Percentiles rank a stretch among this genome's conserved stretches.
Conservation (phyloP, 768 basidiomycete genomes). For the Boletus pseudo-olivaceus region DNA sequence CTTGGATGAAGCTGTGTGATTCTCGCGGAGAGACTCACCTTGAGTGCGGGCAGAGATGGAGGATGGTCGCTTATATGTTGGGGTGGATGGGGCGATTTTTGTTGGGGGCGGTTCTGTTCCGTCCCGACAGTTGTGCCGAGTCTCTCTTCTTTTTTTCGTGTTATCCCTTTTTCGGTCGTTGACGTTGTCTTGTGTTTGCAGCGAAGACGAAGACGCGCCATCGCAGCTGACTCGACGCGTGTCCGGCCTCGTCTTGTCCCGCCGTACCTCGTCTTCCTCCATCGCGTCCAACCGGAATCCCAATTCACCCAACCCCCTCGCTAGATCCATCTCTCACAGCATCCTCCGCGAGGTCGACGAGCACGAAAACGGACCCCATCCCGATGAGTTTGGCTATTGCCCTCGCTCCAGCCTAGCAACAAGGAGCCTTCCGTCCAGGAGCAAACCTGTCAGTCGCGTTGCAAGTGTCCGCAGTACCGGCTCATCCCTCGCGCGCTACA, state of each 20-base stretch:
- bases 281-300: slow-evolving; percentile 24
- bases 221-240: slow-evolving; percentile 62
- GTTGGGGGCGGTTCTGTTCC: background rate
- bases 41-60: too few relatives aligned
- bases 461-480: slow-evolving; percentile 18
- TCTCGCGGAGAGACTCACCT: too few relatives aligned
- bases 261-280: slow-evolving; percentile 45
- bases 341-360: slow-evolving; percentile 32
- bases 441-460: slow-evolving; percentile 19
- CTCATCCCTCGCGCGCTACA: slow-evolving; percentile 25
- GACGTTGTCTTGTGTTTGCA: slow-evolving; percentile 22
- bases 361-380: background rate
- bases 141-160: slow-evolving; percentile 5
- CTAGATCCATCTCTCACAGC: slow-evolving; percentile 28
- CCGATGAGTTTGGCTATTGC: slow-evolving; percentile 27
- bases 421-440: slow-evolving; percentile 24
- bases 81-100: background rate
- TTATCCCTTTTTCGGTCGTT: slow-evolving; percentile 1
- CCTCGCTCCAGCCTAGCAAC: slow-evolving; percentile 10
- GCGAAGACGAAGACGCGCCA: slow-evolving; percentile 73
- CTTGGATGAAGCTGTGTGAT: too few relatives aligned
- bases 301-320: slow-evolving; percentile 18
- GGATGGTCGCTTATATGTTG: slow-evolving; percentile 16
- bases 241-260: slow-evolving; percentile 51
- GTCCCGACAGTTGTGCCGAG: background rate